Evolutionary conservation across 352 stramenopile genomes (phyloP), one percentile per base, ranked within the genome.

Genomic region (Phytophthora agathidicida): DNA sequence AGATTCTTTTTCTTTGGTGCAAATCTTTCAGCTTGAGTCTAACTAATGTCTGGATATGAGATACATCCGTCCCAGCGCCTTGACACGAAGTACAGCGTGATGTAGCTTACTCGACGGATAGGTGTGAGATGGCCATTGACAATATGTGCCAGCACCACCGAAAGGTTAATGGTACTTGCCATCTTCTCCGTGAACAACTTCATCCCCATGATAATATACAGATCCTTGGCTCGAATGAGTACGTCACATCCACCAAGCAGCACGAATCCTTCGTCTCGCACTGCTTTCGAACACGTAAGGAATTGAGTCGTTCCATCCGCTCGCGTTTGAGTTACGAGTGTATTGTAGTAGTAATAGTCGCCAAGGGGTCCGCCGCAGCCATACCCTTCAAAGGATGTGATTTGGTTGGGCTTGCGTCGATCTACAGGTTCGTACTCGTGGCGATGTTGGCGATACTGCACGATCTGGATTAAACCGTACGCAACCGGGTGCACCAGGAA

Each of bases 301-400:
- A 64, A 71, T 38, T 68, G 50, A 0, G 53, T 48, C 31, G 68
- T 51, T 13, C 28, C 33, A 2, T 56, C 43, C 16, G 54, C 43
- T 55, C 56, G 67, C 14, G 54, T 64, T 16, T 53, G 41, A 4
- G 46, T 47, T 8, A 77, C 50, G 1, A 77, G 31, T 17, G 68
- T 77, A 37, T 71, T 65, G 63, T 77, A 77, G 54, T 77, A 77
- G 54, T 77, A 77, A 38, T 73, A 77, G 5, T 71, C 52, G 5
- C 59, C 54, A 0, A 77, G 14, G n/a, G 68, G 60, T 16, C 55
- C 43, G 7, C 68, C 64, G 14, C 63, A 74, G 33, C 59, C 68
- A 32, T 77, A 77, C 3, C 54, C 60, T 30, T 77, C 68, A 24
- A 77, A 77, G 1, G 55, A 71, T 0, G 68, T 74, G 22, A 74